Evolutionary conservation across 1,284 basidiomycete genomes (phyloP), one percentile per base, ranked within the genome.

Genomic region (Ustilago trichophora): DNA sequence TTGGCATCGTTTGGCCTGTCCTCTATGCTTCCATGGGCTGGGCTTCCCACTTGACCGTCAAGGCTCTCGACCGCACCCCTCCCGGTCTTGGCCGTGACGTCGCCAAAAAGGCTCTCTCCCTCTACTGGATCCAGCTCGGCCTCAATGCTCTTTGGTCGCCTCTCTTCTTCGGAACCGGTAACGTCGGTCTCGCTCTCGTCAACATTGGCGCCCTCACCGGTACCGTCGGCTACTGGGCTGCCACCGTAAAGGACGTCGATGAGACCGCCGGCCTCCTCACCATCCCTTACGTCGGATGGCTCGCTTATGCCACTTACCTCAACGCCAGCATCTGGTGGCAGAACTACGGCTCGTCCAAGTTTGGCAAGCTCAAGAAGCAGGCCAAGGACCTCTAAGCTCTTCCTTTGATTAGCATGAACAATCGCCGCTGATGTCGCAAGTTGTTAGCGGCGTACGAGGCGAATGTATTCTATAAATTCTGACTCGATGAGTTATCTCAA

Each of bases 51-150:
- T 78, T 91, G 26, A 72, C 63, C 46, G 75, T 76, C 51, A 75
- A 77, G 56, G 71, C 73, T 11, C 66, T 77, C 34, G 73, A 76
- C 62, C 63, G 62, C 19, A 78, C 77, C 12, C 75, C 75, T 21
- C 76, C 76, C 24, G 73, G 72, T 47, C 47, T 77, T 15, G 76
- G 75, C 13, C 72, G 60, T 53, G 87, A 87, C 45, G 80, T 83
- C 24, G 84, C 88, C 33, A 82, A 84, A 33, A 76, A 84, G 33
- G 88, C 87, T 3, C 81, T 91, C 33, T 83, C 83, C 27, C 82
- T 91, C 36, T 91, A 91, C 83, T 91, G 88, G 82, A 84, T 83
- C 6, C 89, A 91, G 77, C 83, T 91, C 32, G 87, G 83, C 0
- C 80, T 91, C 37, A 91, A 91, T 83, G 82, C 72, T 33, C 48